Base-by-base conservation (phyloP, 2,329 filamentous ascomycete genomes). In the Knufia fluminis region DNA sequence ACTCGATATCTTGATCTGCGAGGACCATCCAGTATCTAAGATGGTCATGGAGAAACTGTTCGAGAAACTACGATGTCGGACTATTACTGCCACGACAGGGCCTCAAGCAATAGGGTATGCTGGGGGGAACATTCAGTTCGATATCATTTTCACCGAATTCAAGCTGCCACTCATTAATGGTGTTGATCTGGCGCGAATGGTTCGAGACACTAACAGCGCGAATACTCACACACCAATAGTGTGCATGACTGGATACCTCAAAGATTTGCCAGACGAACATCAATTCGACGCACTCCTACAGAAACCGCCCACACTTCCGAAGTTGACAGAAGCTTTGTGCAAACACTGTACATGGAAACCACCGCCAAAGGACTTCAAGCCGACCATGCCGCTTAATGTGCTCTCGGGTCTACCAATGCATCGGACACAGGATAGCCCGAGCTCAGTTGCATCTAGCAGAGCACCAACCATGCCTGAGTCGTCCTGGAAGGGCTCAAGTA, bases 11-110 rank as follows among this genome's bases (percentile, higher is more conserved):
- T 74, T 98, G 46, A 94, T 98, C 46, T 97, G 92, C 64, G 92
- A 98, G 68, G 92, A 98, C 61, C 92, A 98, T 64, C 92, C 92
- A 0, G 91, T 98, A 3, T 95, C 92, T 4, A 80, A 91, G 19
- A 82, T 98, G 72, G 91, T 98, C n/a, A 97, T 98, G 91, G 92
- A 98, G 64, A 92, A 94, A 60, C 72, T 98, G 6, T 76, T 98
- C 46, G 92, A 98, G 66, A 98, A 97, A 68, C 73, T 97, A 31
- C 85, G 88, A 31, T 98, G 92, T 61, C 86, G 92, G 36, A 96
- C 91, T 7, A 92, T 98, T 60, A 89, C 87, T 2, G 91, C 92
- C 3, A 78, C 83, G 2, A 95, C 90, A 59, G 92, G 92, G 1
- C 83, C 87, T 0, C 92, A 98, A 63, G 92, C 91, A 9, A 84